Conservation (phyloP, 495 filamentous ascomycete genomes). For the Hypoxylon trugodes region DNA sequence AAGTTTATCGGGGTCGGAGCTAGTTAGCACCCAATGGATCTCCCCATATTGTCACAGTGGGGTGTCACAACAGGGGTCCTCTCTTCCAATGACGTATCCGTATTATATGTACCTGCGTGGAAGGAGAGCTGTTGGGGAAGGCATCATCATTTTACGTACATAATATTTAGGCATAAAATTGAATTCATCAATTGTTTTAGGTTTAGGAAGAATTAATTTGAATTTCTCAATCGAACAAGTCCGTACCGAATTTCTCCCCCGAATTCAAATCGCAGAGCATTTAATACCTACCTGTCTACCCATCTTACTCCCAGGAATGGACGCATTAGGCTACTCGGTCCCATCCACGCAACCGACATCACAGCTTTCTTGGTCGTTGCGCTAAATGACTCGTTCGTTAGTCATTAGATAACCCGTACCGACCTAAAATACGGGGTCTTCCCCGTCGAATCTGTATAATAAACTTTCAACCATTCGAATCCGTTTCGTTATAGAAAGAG, state of each 20-base stretch:
- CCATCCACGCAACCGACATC: constrained; percentile 4
- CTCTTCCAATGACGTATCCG: constrained; percentile 25
- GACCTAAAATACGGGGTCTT: constrained; percentile 9
- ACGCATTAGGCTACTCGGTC: constrained; percentile 3
- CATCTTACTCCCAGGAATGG: constrained; percentile 34
- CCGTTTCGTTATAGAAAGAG: neutral
- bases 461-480: neutral
- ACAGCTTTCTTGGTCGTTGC: constrained; percentile 1
- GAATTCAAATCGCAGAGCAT: neutral
- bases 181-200: neutral
- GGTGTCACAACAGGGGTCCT: constrained; percentile 13
- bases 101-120: constrained; percentile 17
- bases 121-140: neutral
- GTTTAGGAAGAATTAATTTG: neutral
- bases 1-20: neutral
- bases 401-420: constrained; percentile 1
- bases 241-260: neutral
- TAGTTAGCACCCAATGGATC: neutral
- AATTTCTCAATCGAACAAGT: neutral
- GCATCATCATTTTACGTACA: neutral
- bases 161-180: neutral
- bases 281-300: too few relatives aligned
- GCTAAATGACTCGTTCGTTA: constrained; percentile 25
- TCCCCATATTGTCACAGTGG: constrained; percentile 8
- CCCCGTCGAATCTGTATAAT: neutral